A percentile compares a stretch with the other conserved stretches of the same genome.
Evolutionary conservation across 768 basidiomycete species (phyloP).

Genomic region (Lyophyllum decastes): DNA sequence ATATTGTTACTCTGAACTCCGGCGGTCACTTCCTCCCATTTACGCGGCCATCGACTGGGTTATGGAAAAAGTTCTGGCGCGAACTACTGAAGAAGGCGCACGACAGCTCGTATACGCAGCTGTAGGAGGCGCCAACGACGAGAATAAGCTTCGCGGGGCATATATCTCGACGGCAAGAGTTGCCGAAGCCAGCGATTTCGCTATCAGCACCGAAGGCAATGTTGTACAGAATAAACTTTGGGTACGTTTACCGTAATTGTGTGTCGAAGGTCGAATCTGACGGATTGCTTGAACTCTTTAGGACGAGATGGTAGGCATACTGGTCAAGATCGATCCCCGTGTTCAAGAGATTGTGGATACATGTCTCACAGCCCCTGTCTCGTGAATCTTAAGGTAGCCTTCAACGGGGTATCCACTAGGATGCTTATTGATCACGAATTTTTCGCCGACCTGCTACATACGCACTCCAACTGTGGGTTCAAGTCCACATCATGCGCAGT

Average conservation of each 20-base stretch:
- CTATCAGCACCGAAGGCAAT: conserved; percentile 1
- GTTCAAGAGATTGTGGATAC: conserved; percentile 4
- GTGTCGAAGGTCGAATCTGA: background rate
- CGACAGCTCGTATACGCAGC: conserved; percentile 17
- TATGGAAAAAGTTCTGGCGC: conserved; percentile 32
- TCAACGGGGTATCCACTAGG: too few species aligned
- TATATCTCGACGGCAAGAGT: conserved; percentile 13
- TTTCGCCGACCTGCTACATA: too few species aligned
- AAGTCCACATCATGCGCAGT: too few species aligned
- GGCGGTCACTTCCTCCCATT: conserved; percentile 22
- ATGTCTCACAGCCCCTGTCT: conserved; percentile 1
- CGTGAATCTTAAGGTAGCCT: background rate
- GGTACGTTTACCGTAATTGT: conserved; percentile 6
- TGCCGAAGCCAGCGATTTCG: conserved; percentile 16
- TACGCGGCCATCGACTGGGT: conserved; percentile 18
- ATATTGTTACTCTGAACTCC: conserved; percentile 38
- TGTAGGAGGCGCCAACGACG: conserved; percentile 8
- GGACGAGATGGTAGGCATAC: conserved; percentile 14
- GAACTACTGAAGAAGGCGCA: conserved; percentile 16
- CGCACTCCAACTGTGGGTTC: too few species aligned
- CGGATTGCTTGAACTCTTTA: background rate
- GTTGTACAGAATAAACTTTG: conserved; percentile 14
- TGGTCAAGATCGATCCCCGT: conserved; percentile 11
- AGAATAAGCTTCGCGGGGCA: conserved; percentile 12
- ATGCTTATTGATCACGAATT: too few species aligned